Evolutionary conservation across 2,329 filamentous ascomycete species (phyloP), one percentile per base, ranked within the genome.

Genomic region (Pyrenochaeta sp.): DNA sequence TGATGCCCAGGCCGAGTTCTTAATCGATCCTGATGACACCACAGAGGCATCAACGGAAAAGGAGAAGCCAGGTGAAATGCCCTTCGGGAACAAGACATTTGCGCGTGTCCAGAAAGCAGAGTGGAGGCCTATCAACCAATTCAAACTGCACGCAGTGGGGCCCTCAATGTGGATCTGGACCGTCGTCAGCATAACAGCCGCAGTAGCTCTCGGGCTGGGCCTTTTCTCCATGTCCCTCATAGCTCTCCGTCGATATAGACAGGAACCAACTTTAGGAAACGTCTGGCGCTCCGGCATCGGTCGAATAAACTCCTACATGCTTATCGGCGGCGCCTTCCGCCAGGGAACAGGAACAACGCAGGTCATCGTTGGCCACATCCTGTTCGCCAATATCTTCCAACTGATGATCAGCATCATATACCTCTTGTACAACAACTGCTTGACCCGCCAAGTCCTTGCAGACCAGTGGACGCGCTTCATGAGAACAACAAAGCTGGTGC

Each of bases 331-430:
- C 7, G 10, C 17, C 17, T 21, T 18, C 4, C 15, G 11, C 11
- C 26, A 11, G 8, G 4, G 17, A 13, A 35, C 35, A n/a, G 21
- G 28, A 11, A 38, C 11, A 15, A 22, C 15, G 14, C 15, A 13
- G 14, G 39, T 39, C 14, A 39, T 52, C 35, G 34, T 55, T 9
- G 41, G 41, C 7, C 41, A 48, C 30, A 55, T 68, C 1, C 54
- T 80, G 8, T 27, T 79, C 0, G 74, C 74, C 29, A 81, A 81
- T 53, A 41, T 69, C 2, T 75, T 75, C 2, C 79, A 81, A 53
- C 48, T 77, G 0, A 44, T 80, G 14, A 44, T 78, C 2, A 76
- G 73, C 0, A 55, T 77, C 13, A 22, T 77, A 1, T 80, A 81
- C 52, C 61, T 78, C 4, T 58, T 69, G 2, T 75, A 72, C 60